Base-by-base conservation (phyloP, 257 asterid genomes). In the Vinca minor region DNA sequence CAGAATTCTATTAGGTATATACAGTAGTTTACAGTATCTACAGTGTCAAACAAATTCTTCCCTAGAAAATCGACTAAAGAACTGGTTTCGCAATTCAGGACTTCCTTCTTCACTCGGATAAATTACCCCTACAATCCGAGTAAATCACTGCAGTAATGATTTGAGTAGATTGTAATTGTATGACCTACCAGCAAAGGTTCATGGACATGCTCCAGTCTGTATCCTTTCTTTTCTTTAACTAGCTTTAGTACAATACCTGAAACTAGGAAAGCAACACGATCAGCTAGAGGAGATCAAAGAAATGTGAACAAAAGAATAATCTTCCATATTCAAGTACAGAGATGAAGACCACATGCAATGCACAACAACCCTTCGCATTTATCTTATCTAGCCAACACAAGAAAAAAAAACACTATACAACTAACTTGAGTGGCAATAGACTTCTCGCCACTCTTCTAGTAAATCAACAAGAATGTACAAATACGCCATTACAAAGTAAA, bases 171-270 rank as follows among this genome's bases (percentile, higher is more conserved):
- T 42, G 26, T 31, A 31, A 15, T 55, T 55, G 42, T 15, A 17
- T 31, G 20, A 55, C 5, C 57, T 1, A 36, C 64, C 49, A 44
- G 38, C 26, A 15, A 11, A 14, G 15, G 39, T 8, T 65, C 58
- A 32, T 21, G 4, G 13, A 50, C 67, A 4, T 2, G 26, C 8
- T 52, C 62, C 21, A 15, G n/a, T 17, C 25, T 25, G 18, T 15
- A 54, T 14, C 31, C 34, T 41, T 11, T 14, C 55, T 4, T 50
- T 18, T 35, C 70, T n/a, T 12, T 42, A 35, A 26, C 44, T 67
- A 32, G 70, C 55, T 39, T 20, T 47, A 49, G 35, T 14, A 10
- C 20, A 18, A 28, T 42, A 48, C 54, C 45, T 54, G 70, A 28
- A 53, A 20, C 54, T 42, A 20, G 42, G 60, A 54, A 5, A 60